Percentiles rank a stretch among this genome's conserved stretches.
Evolutionary conservation across 257 asterid species (phyloP).

Genomic region (Forsythia viridissima): DNA sequence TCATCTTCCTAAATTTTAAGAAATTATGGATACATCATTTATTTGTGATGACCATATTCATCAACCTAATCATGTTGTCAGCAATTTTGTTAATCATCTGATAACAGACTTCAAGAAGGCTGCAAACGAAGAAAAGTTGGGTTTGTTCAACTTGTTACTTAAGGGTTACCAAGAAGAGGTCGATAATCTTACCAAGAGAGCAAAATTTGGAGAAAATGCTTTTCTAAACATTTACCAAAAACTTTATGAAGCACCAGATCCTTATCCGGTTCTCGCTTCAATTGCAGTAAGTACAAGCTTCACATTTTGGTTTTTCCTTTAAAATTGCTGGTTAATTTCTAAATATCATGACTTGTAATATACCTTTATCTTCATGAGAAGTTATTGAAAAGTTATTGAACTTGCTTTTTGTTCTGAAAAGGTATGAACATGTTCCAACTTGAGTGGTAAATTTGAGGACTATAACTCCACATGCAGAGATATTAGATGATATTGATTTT

Average conservation of each 20-base stretch:
- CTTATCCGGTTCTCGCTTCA: slow-evolving; percentile 81
- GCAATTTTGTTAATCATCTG: slow-evolving; percentile 20
- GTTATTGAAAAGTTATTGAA: slow-evolving; percentile 11
- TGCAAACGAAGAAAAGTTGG: slow-evolving; percentile 80
- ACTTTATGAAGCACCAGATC: slow-evolving; percentile 98
- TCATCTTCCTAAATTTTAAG: slow-evolving; percentile 11
- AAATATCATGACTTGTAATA: slow-evolving; percentile 1
- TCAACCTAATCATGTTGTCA: slow-evolving; percentile 2
- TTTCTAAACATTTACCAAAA: slow-evolving; percentile 97
- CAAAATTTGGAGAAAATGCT: slow-evolving; percentile 94
- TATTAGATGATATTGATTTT: slow-evolving; percentile 13
- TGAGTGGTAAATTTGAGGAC: slow-evolving; percentile 9
- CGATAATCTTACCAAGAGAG: slow-evolving; percentile 96
- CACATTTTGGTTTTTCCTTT: slow-evolving; percentile 2
- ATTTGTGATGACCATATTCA: background rate
- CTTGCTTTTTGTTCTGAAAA: slow-evolving; percentile 18
- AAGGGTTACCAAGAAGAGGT: slow-evolving; percentile 99
- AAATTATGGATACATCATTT: slow-evolving; percentile 17
- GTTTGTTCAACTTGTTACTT: slow-evolving; percentile 76
- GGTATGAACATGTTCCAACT: slow-evolving; percentile 1
- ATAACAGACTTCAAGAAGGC: slow-evolving; percentile 93
- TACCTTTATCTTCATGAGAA: slow-evolving; percentile 14
- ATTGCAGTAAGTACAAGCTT: slow-evolving; percentile 65
- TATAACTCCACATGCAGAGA: background rate
- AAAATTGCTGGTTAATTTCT: background rate